A percentile compares a stretch with the other conserved stretches of the same genome.
Conservation (phyloP, 2,329 filamentous ascomycete species). For the Sarocladiaceae sp. region DNA sequence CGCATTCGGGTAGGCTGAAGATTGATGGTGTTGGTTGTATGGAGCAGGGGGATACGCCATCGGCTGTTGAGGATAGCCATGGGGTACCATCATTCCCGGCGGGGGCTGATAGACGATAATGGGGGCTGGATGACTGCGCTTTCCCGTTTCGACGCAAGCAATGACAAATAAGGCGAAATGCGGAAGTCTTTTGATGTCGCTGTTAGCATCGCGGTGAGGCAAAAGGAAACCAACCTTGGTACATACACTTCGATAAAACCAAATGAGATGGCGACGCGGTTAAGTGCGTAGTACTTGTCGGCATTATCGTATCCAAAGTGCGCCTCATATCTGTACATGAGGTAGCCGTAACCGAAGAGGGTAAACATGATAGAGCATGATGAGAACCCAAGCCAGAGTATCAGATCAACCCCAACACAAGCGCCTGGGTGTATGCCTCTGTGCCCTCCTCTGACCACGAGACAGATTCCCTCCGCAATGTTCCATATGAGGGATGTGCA, state of each 20-base stretch:
- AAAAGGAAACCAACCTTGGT: not conserved
- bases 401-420: slow-evolving; percentile 12
- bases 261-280: slow-evolving; percentile 6
- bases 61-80: not conserved
- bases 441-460: slow-evolving; percentile 10
- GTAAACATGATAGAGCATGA: slow-evolving; percentile 1
- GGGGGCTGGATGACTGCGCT: slow-evolving; percentile 13
- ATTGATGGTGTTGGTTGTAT: slow-evolving; percentile 2
- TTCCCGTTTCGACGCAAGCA: slow-evolving; percentile 16
- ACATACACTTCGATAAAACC: slow-evolving; percentile 10
- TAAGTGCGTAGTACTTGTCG: not conserved
- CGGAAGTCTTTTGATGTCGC: slow-evolving; percentile 11
- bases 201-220: not conserved
- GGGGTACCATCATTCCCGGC: not conserved
- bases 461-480: slow-evolving; percentile 11
- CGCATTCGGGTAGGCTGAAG: not conserved
- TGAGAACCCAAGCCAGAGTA: slow-evolving; percentile 13
- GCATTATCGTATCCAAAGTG: not conserved
- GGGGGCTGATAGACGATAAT: slow-evolving; percentile 14
- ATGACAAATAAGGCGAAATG: slow-evolving; percentile 18
- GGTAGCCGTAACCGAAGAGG: slow-evolving; percentile 7
- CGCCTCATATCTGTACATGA: not conserved
- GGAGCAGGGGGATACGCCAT: not conserved
- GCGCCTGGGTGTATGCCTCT: slow-evolving; percentile 13
- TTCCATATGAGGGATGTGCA: slow-evolving; percentile 10